These are phyloP conservation scores for Loxodes magnus DNA, from an alignment of 73 alveolate genomes.

Conservation along the genomic window DNA sequence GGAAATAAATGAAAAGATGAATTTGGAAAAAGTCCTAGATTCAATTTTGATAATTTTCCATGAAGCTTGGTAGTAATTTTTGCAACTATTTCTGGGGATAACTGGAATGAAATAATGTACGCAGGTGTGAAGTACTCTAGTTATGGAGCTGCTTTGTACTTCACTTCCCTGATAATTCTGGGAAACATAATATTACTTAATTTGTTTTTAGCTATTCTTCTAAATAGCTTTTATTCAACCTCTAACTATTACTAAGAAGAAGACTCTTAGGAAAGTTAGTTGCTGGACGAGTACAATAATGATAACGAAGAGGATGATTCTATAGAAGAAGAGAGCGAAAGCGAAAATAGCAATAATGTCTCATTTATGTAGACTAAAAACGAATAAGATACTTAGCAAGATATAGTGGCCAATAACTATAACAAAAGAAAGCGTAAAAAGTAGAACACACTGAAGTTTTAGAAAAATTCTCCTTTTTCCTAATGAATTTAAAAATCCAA, in stretches of 20 bases:
- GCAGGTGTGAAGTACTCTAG: slow-evolving; percentile 16
- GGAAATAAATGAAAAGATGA: slow-evolving; percentile 59
- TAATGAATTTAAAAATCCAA: no score
- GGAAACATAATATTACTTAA: slow-evolving; percentile 90
- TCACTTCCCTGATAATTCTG: slow-evolving; percentile 77
- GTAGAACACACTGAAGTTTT: no score
- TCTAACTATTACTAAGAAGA: slow-evolving; percentile 18
- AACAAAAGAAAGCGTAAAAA: no score
- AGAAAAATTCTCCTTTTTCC: no score
- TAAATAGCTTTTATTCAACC: slow-evolving; percentile 68
- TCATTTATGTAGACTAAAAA: no score
- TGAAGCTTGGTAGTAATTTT: slow-evolving; percentile 37
- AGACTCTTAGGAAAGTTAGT: background rate
- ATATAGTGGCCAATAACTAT: no score
- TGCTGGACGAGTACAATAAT: slow-evolving; percentile 10
- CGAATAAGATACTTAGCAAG: no score
- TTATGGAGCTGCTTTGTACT: slow-evolving; percentile 52
- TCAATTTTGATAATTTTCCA: slow-evolving; percentile 30
- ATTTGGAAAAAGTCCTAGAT: slow-evolving; percentile 22
- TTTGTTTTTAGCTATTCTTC: slow-evolving; percentile 82
- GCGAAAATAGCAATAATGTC: no score
- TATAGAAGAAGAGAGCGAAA: slow-evolving; percentile 14
- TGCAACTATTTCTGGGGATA: slow-evolving; percentile 31
- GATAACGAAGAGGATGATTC: slow-evolving; percentile 15
- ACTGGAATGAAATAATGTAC: slow-evolving; percentile 36